Base-by-base conservation (phyloP, 129 eudicot genomes). In the Flaveria robusta region DNA sequence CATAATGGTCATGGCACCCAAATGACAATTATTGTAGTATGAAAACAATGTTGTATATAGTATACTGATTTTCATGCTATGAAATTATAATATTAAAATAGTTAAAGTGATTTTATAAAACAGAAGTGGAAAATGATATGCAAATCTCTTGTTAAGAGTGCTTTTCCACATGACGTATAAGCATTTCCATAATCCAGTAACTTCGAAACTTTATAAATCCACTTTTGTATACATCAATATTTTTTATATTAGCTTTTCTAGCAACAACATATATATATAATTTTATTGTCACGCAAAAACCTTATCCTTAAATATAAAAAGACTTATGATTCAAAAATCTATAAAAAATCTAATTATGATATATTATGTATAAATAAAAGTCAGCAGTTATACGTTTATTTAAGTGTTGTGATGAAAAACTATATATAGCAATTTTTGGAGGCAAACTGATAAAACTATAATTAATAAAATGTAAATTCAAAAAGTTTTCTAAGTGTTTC, bases 91-190 rank as follows among this genome's bases (percentile, higher is more conserved):
- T 60, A 60, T 60, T 23, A 24, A 23, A 59, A 60, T 60, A 41
- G 8, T 60, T 34, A 20, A 20, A 9, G 15, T 58, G 34, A 52
- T 58, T 58, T 9, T 0, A 60, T 0, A 1, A 13, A 12, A 4
- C 1, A 7, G 11, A 58, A 60, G 67, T 60, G 67, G 67, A 24
- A 24, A 26, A 60, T 60, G 67, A 60, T 60, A 26, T 60, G 67
- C 41, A 60, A 27, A 60, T 60, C 41, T 26, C 18, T 12, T 9
- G 63, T 20, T 56, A 56, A 56, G 3, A 18, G 24, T 22, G 65
- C 13, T 23, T 58, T 22, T 23, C 65, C 65, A 23, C 16, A 58
- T 58, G 34, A 58, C 34, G 65, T 58, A 2, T 58, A 58, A 58
- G 65, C 15, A 20, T 58, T 58, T 58, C 31, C 34, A 9, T 58